phyloP scores from a whole-genome alignment of 2,329 filamentous ascomycete species.

The Albophoma yamanashiensis region DNA sequence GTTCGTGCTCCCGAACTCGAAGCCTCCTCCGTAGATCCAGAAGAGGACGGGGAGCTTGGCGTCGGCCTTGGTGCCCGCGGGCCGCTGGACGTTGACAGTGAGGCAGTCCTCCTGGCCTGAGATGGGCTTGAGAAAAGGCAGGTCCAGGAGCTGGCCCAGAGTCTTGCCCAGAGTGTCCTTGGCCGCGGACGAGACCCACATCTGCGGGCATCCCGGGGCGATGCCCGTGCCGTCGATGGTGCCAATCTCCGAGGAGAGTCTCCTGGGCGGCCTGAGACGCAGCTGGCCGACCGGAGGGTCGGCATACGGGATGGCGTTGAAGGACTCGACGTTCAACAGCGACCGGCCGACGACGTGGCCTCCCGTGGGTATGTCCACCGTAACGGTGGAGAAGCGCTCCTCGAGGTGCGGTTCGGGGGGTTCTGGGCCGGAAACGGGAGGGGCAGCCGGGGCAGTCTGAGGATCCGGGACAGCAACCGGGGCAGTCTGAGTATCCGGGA shows the following conservation, averaged over 20 bases:
- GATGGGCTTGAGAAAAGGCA: slow-evolving; percentile 45
- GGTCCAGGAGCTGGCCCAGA: slow-evolving; percentile 36
- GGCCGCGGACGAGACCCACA: slow-evolving; percentile 44
- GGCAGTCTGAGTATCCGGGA: no score
- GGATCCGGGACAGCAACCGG: no score
- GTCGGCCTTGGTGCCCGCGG: slow-evolving; percentile 39
- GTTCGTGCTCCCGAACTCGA: slow-evolving; percentile 39
- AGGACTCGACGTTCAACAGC: slow-evolving; percentile 48
- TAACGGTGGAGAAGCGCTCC: slow-evolving; percentile 34
- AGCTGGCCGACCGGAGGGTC: slow-evolving; percentile 55
- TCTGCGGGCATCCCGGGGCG: slow-evolving; percentile 60
- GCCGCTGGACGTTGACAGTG: slow-evolving; percentile 48
- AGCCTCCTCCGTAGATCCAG: slow-evolving; percentile 62
- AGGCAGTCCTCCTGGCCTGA: slow-evolving; percentile 55
- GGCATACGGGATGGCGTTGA: slow-evolving; percentile 67
- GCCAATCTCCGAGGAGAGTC: slow-evolving; percentile 43
- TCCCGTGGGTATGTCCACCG: slow-evolving; percentile 44
- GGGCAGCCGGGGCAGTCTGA: slow-evolving; percentile 10
- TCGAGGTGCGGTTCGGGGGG: slow-evolving; percentile 17
- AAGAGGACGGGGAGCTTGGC: slow-evolving; percentile 56
- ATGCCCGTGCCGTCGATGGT: slow-evolving; percentile 47
- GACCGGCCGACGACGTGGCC: slow-evolving; percentile 44
- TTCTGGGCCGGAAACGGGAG: slow-evolving; percentile 5
- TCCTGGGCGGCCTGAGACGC: slow-evolving; percentile 58
- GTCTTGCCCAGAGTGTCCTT: slow-evolving; percentile 29